A percentile compares a stretch with the other conserved stretches of the same genome.
phyloP scores from a whole-genome alignment of 768 basidiomycete species.

The Dacryopinax spathularia region DNA sequence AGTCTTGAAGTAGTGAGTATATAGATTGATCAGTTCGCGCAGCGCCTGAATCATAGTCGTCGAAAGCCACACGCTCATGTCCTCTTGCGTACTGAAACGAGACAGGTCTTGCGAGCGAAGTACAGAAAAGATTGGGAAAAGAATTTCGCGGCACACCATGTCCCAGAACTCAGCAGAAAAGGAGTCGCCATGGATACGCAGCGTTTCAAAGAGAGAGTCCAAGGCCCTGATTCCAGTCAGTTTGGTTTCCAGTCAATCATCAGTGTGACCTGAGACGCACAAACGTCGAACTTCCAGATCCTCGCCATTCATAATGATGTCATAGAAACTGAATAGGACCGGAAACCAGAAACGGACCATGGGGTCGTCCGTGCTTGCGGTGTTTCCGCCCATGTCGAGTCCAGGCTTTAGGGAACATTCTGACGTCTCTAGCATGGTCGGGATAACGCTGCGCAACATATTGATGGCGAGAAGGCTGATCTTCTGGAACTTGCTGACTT shows the following conservation, averaged over 20 bases:
- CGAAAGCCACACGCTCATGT: constrained; percentile 98
- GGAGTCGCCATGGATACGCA: constrained; percentile 74
- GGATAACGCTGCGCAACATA: constrained; percentile 87
- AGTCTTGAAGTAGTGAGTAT: constrained; percentile 87
- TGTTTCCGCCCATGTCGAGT: constrained; percentile 17
- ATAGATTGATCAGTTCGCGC: constrained; percentile 86
- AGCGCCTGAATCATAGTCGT: constrained; percentile 98
- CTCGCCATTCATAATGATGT: constrained; percentile 99
- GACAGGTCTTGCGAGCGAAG: constrained; percentile 83
- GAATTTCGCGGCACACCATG: constrained; percentile 84
- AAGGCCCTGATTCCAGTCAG: constrained; percentile 48
- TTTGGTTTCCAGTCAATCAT: neutral
- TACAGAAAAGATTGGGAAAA: constrained; percentile 97
- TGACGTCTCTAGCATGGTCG: constrained; percentile 73
- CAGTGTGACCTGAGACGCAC: constrained; percentile 45
- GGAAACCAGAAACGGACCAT: constrained; percentile 99
- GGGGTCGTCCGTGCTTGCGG: constrained; percentile 44
- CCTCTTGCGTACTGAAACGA: constrained; percentile 89
- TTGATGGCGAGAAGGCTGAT: constrained; percentile 91
- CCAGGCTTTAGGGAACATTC: constrained; percentile 35
- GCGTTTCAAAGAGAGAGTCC: constrained; percentile 87
- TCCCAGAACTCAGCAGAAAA: constrained; percentile 95
- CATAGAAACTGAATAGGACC: constrained; percentile 92
- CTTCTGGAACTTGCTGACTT: constrained; percentile 98
- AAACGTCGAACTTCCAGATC: constrained; percentile 91